Base-by-base conservation (phyloP, 1,284 basidiomycete species). In the Mycosarcoma mackinlayi region DNA sequence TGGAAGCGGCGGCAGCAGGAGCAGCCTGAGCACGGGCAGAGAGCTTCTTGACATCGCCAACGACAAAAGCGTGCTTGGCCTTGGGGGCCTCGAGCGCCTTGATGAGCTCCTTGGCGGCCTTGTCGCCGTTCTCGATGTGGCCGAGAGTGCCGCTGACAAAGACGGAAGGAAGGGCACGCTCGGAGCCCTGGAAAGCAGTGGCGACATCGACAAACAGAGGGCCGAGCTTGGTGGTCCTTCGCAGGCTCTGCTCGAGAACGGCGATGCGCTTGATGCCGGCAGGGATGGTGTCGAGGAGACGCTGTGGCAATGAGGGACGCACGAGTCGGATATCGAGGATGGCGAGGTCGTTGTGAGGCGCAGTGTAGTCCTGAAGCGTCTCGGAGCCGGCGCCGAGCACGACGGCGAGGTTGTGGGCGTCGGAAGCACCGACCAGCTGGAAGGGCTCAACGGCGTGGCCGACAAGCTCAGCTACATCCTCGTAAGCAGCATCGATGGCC, bases 151-250 rank as follows among this genome's bases (percentile, higher is more conserved):
- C 78, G 55, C 73, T 72, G 66, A 77, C 50, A 24, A 80, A 61
- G 31, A 59, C 52, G 27, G 68, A 45, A 13, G 76, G 75, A 9
- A 74, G 73, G 18, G 67, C 49, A 14, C 81, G 80, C 19, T 86
- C 84, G 2, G 85, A 77, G 30, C 88, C 86, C 78, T 93, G 92
- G 42, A 94, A 84, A 7, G 90, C 89, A 53, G 86, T 87, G 60
- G 91, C 87, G 23, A 94, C 85, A 38, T 95, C 93, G 44, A 96
- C 87, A 81, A 91, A 94, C 16, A 95, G 85, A 0, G 93, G 90
- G 1, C 92, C 91, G 89, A 92, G 95, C 84, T 93, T 93, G 48
- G 90, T 90, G 18, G 88, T 87, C 86, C 90, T 91, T 63, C 85
- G 86, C 71, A 87, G 85, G 23, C 90, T 86, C 83, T 91, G 91